phyloP scores from a whole-genome alignment of 805 yeast species.

The Dipodascopsis uninucleata region DNA sequence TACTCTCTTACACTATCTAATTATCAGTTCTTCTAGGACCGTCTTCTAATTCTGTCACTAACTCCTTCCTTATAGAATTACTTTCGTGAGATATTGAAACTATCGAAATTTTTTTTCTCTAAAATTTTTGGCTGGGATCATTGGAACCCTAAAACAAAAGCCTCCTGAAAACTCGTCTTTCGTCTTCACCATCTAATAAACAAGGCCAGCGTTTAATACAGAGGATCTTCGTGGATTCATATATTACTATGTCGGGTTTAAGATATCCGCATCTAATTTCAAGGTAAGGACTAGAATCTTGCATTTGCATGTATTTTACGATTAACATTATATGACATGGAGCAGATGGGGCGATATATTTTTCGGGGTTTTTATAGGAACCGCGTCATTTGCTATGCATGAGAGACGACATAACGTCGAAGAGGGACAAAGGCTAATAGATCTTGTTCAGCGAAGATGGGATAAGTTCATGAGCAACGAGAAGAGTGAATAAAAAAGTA shows the following conservation, averaged over 20 bases:
- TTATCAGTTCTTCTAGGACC: no score
- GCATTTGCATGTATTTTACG: not conserved
- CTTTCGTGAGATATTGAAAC: not conserved
- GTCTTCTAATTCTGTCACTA: no score
- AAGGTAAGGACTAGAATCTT: constrained; percentile 8
- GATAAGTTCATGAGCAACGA: no score
- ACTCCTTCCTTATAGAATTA: not conserved
- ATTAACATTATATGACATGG: not conserved
- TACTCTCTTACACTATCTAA: not conserved
- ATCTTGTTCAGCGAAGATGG: constrained; percentile 17
- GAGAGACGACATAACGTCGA: constrained; percentile 28
- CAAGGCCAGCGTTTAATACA: not conserved
- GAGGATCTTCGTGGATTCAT: not conserved
- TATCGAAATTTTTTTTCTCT: not conserved
- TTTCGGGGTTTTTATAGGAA: constrained; percentile 29
- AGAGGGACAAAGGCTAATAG: constrained; percentile 23
- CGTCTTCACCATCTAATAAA: not conserved
- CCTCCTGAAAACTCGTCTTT: not conserved
- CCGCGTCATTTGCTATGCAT: constrained; percentile 23
- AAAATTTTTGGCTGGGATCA: not conserved
- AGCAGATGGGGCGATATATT: constrained; percentile 25
- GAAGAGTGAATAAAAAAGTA: no score
- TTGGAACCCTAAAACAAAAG: not conserved
- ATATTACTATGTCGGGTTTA: constrained; percentile 1
- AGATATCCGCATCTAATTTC: constrained; percentile 28